phyloP scores from a whole-genome alignment of 2,329 filamentous ascomycete genomes.

The Capronia epimyces region DNA sequence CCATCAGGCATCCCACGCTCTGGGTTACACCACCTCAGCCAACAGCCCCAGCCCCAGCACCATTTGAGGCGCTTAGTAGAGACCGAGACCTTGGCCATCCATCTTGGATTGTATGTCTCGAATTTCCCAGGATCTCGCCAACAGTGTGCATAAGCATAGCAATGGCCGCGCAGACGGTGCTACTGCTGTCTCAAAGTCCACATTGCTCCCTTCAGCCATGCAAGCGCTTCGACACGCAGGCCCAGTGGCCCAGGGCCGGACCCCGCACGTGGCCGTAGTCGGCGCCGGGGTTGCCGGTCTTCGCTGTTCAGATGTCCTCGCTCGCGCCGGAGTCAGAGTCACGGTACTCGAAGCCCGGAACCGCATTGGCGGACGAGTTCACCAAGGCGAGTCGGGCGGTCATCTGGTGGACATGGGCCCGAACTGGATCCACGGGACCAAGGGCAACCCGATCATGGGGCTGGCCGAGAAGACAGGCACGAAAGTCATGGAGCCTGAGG shows the following conservation, averaged over 20 bases:
- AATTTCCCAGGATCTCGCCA: conserved; percentile 21
- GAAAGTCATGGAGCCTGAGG: conserved; percentile 48
- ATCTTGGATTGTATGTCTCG: conserved; percentile 16
- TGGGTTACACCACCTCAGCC: neutral
- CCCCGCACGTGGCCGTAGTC: conserved; percentile 52
- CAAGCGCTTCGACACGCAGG: conserved; percentile 12
- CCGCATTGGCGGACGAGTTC: conserved; percentile 55
- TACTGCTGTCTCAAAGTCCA: neutral
- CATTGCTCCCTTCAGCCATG: conserved; percentile 1
- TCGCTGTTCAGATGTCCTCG: conserved; percentile 54
- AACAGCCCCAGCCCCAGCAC: neutral
- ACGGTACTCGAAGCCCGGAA: conserved; percentile 57
- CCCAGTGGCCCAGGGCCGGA: conserved; percentile 33
- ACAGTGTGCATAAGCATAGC: conserved; percentile 13
- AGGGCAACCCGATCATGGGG: conserved; percentile 54
- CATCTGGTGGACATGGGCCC: conserved; percentile 57
- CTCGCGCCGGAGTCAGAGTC: conserved; percentile 51
- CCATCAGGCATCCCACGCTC: neutral
- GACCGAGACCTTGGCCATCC: no score
- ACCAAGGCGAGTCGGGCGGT: conserved; percentile 45
- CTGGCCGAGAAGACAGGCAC: conserved; percentile 53
- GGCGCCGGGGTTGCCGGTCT: conserved; percentile 58
- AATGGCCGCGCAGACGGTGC: neutral
- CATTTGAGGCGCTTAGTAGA: no score
- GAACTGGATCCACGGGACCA: conserved; percentile 61